Conservation (phyloP, 2,329 filamentous ascomycete genomes). For the Passalora sequoiae region DNA sequence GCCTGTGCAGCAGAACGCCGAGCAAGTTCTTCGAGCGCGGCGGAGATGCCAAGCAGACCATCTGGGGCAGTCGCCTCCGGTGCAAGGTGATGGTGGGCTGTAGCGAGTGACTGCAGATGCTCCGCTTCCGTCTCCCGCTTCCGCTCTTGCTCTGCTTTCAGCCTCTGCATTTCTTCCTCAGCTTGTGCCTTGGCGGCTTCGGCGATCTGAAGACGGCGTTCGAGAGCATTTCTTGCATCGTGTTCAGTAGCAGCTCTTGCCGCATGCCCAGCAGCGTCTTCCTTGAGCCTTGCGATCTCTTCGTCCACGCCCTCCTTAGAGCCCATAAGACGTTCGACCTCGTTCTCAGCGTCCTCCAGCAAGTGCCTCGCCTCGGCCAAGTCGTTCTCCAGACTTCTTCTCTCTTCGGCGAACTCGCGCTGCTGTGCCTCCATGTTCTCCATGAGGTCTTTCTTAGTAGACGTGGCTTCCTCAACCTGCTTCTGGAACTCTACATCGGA, state of each 20-base stretch:
- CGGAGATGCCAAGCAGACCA: constrained; percentile 36
- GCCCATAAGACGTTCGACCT: constrained; percentile 77
- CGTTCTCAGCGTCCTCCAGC: constrained; percentile 85
- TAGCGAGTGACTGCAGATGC: constrained; percentile 28
- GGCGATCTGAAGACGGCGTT: constrained; percentile 42
- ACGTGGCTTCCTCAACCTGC: constrained; percentile 78
- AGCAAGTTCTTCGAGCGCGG: constrained; percentile 43
- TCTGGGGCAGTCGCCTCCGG: constrained; percentile 33
- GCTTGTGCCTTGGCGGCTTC: constrained; percentile 28
- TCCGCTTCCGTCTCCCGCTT: constrained; percentile 44
- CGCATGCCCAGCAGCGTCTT: constrained; percentile 52
- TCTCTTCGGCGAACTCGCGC: constrained; percentile 78
- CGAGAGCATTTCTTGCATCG: constrained; percentile 57
- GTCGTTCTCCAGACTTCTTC: constrained; percentile 76
- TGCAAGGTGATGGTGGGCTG: constrained; percentile 38
- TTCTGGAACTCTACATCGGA: constrained; percentile 59
- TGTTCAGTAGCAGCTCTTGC: constrained; percentile 59
- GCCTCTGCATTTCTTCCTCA: constrained; percentile 40
- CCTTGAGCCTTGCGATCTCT: constrained; percentile 61
- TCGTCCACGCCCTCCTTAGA: constrained; percentile 74
- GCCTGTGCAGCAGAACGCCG: constrained; percentile 40
- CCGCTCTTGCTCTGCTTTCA: constrained; percentile 55
- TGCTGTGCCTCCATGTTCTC: constrained; percentile 92
- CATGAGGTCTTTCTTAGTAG: constrained; percentile 88
- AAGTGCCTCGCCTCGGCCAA: constrained; percentile 69